Base-by-base conservation (phyloP, 1,284 basidiomycete genomes). In the Tetrapyrgos nigripes region DNA sequence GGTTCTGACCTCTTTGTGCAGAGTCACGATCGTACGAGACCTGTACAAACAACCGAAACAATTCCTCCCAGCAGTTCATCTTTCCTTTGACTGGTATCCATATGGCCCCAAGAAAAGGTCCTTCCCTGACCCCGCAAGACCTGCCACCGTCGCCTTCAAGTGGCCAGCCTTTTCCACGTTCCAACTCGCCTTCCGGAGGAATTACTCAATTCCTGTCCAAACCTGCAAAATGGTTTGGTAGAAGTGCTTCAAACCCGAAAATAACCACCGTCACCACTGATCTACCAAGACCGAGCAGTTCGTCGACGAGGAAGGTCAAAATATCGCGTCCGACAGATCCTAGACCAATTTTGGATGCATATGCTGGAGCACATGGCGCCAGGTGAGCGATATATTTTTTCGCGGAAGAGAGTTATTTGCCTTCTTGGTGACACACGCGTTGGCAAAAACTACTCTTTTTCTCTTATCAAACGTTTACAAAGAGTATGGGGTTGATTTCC, bases 281-380 rank as follows among this genome's bases (percentile, higher is more conserved):
- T 10, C 78, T 83, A 60, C 80, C 86, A 2, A 78, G 87, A 60
- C 66, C 82, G 1, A 87, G 85, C 62, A 79, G 79, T 29, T 85
- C 83, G 64, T 76, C 83, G 13, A 68, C 70, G n/a, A 80, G 90
- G 64, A 89, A 88, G 60, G 87, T 85, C 55, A 92, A 91, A 78
- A 93, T 93, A 37, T 93, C 91, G 29, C 86, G 86, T 53, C 91
- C 91, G 2, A 91, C 89, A 1, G 91, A 93, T 68, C 91, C 90
- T 10, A 77, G 91, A 19, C 91, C 90, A 8, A 87, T 92, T 54
- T 71, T 87, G 60, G 81, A 83, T 61, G 76, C 74, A 24, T 82
- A 83, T 66, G 71, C 69, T 59, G 73, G 72, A 21, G 76, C 59
- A 24, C 27, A 76, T 56, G 79, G 75, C 37, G 82, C 83, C 70